Evolutionary conservation across 2,329 filamentous ascomycete genomes (phyloP), one percentile per base, ranked within the genome.

Genomic region (Cytospora chrysosperma): DNA sequence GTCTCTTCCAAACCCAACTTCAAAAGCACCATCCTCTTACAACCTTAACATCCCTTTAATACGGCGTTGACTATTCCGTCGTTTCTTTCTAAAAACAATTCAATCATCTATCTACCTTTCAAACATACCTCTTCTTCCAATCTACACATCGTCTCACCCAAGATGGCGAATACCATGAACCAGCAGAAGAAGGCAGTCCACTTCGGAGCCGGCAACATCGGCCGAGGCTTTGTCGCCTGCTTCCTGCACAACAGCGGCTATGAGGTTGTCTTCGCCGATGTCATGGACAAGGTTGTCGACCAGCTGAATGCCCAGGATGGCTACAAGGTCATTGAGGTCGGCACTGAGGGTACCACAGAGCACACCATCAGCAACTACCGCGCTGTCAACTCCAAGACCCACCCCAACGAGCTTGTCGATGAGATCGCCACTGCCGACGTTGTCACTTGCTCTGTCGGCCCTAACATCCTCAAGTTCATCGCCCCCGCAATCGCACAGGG

Each of bases 371-470:
- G 91, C 77, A 95, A 97, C 81, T 98, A 97, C 84, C 91, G 92
- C 59, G 95, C 95, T 77, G 90, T 98, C 85, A 97, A 98, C 87
- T 96, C 92, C 70, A 93, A 91, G 79, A 87, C 89, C 68, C 82
- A 97, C 74, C 90, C 96, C 80, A 83, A 83, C 60, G 88, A 94
- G 61, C 87, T 97, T 61, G 79, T 98, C 69, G 78, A 94, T 54
- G 92, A 95, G 80, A 96, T 98, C 71, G 84, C 89, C 62, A 89
- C 89, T 26, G 93, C 94, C 49, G 93, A 97, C 67, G 80, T 97
- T 59, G 92, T 99, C 72, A 99, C 95, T 68, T 99, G 95, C 79
- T 96, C 95, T 24, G 95, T 99, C 69, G 95, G 95, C 52, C 95
- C 95, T 71, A 96, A 93, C 77, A 90, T 99, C 73, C 89, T 99